These are phyloP conservation scores for Populus deltoides DNA, from an alignment of 345 rosid genomes.

Conservation along the genomic window DNA sequence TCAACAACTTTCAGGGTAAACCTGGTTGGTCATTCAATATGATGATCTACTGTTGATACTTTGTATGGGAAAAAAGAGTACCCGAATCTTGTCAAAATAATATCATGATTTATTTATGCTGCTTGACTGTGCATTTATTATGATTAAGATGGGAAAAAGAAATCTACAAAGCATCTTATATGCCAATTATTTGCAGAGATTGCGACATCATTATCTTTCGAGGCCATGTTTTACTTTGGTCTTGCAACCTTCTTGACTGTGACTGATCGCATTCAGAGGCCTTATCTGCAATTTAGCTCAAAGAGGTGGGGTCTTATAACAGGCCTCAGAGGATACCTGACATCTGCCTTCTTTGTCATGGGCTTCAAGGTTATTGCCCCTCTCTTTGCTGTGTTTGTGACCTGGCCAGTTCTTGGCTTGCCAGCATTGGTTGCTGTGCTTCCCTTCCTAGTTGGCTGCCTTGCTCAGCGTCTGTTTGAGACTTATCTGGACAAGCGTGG, in stretches of 20 bases:
- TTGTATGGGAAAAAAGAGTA: background rate
- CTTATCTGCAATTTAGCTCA: conserved; percentile 73
- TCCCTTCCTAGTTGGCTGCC: conserved; percentile 73
- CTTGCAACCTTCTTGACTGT: conserved; percentile 60
- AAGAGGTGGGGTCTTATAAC: conserved; percentile 89
- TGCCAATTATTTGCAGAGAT: conserved; percentile 49
- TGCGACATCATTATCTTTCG: conserved; percentile 52
- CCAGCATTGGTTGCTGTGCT: conserved; percentile 60
- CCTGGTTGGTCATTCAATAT: background rate
- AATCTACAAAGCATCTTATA: background rate
- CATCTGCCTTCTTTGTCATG: conserved; percentile 55
- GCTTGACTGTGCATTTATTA: too few relatives aligned
- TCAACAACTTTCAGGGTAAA: background rate
- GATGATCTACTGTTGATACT: background rate
- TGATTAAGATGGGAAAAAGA: conserved; percentile 1
- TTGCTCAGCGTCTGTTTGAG: conserved; percentile 66
- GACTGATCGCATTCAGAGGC: conserved; percentile 66
- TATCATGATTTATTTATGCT: too few relatives aligned
- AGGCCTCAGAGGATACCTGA: conserved; percentile 72
- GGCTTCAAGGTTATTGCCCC: conserved; percentile 70
- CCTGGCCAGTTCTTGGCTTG: conserved; percentile 71
- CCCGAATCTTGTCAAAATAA: too few relatives aligned
- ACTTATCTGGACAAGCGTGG: conserved; percentile 42
- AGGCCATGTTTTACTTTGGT: conserved; percentile 68
- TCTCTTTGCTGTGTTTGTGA: conserved; percentile 44